phyloP scores from a whole-genome alignment of 2,329 filamentous ascomycete genomes.

The Dactylonectria estremocensis region DNA sequence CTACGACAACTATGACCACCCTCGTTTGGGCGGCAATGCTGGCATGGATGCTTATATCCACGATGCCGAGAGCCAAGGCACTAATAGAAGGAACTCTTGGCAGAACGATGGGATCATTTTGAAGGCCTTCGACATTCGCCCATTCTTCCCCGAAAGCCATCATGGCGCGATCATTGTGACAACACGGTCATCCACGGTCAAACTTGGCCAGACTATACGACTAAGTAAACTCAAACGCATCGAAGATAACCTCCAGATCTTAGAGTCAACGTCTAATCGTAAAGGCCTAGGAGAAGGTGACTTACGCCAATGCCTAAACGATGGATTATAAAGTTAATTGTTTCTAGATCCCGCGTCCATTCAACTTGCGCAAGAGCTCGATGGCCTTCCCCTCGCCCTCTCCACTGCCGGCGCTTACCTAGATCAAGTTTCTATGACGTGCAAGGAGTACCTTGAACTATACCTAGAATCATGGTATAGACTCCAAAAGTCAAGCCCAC shows the following conservation, averaged over 20 bases:
- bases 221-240: conserved; percentile 52
- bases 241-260: conserved; percentile 51
- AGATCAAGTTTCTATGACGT: conserved; percentile 53
- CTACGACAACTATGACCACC: conserved; percentile 61
- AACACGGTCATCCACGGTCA: conserved; percentile 58
- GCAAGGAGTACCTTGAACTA: conserved; percentile 56
- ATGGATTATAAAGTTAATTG: conserved; percentile 9
- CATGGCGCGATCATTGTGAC: conserved; percentile 42
- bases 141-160: conserved; percentile 51
- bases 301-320: conserved; percentile 21
- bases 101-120: not conserved
- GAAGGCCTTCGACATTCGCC: conserved; percentile 50
- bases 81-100: not conserved
- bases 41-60: not conserved
- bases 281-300: conserved; percentile 46
- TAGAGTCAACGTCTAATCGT: conserved; percentile 49
- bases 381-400: conserved; percentile 63
- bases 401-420: conserved; percentile 63
- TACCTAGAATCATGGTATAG: conserved; percentile 58
- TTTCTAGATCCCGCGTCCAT: conserved; percentile 49
- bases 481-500: conserved; percentile 50
- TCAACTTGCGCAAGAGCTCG: conserved; percentile 54
- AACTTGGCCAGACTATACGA: conserved; percentile 51
- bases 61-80: not conserved
- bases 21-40: conserved; percentile 38